phyloP scores from a whole-genome alignment of 495 filamentous ascomycete genomes.

The Aspergillus egyptiacus region DNA sequence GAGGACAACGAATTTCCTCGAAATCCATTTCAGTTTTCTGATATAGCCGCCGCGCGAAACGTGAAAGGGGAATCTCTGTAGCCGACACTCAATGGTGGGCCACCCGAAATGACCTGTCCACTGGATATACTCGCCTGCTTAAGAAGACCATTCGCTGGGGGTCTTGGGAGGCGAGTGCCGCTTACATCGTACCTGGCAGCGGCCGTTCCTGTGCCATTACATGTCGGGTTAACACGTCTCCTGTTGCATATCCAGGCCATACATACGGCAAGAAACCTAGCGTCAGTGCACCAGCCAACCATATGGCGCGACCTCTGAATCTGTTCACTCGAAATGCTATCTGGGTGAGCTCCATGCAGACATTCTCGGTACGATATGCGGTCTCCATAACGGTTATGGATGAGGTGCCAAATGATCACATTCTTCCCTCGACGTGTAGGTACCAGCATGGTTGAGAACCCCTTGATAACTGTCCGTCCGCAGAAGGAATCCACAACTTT shows the following conservation, averaged over 20 bases:
- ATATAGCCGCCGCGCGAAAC: conserved; percentile 1
- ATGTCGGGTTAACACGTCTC: neutral
- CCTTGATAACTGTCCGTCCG: conserved; percentile 7
- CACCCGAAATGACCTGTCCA: conserved; percentile 5
- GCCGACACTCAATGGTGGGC: neutral
- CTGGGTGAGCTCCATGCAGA: neutral
- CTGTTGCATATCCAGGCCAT: neutral
- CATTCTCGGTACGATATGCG: conserved; percentile 11
- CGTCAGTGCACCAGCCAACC: conserved; percentile 14
- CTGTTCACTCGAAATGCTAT: neutral
- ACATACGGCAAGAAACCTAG: conserved; percentile 11
- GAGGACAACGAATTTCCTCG: conserved; percentile 22
- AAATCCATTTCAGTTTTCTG: conserved; percentile 20
- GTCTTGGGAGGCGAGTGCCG: neutral
- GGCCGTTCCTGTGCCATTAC: neutral
- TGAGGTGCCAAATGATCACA: conserved; percentile 14
- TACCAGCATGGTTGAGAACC: conserved; percentile 12
- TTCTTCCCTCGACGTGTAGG: neutral
- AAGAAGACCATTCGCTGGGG: neutral
- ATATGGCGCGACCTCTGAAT: conserved; percentile 8
- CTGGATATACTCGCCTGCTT: neutral
- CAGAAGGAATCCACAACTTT: conserved; percentile 1
- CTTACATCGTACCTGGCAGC: neutral
- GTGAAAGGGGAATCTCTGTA: conserved; percentile 8
- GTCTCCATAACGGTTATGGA: conserved; percentile 6